Conservation (phyloP, 140 eudicot species). For the Ambrosia hybrid region DNA sequence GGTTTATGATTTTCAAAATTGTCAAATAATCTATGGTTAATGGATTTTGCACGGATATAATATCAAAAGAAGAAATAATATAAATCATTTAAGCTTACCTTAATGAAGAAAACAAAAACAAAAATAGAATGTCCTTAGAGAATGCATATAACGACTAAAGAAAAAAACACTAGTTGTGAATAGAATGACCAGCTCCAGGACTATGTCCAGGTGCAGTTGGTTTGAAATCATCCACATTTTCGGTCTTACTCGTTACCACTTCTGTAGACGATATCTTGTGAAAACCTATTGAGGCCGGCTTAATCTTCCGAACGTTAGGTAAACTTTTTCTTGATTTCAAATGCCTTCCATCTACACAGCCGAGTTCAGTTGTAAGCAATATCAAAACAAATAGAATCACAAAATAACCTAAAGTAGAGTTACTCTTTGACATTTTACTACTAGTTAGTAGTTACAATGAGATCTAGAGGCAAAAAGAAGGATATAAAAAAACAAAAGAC, state of each 20-base stretch:
- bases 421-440: constrained; percentile 32
- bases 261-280: neutral
- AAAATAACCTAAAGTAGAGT: constrained; percentile 14
- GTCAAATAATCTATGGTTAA: no score
- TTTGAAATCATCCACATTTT: constrained; percentile 18
- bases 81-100: neutral
- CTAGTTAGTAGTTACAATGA: neutral
- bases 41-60: neutral
- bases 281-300: neutral
- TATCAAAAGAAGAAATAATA: neutral
- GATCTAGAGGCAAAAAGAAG: neutral
- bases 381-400: constrained; percentile 20
- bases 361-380: constrained; percentile 20
- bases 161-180: constrained; percentile 28
- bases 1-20: neutral
- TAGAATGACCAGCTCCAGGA: constrained; percentile 47
- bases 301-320: constrained; percentile 12
- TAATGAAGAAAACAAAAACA: neutral
- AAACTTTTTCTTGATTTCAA: constrained; percentile 18
- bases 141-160: neutral
- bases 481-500: neutral
- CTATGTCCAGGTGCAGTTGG: constrained; percentile 50
- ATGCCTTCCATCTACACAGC: constrained; percentile 25
- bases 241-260: constrained; percentile 23
- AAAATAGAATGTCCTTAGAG: constrained; percentile 6